Evolutionary conservation across 2,329 filamentous ascomycete species (phyloP).

Genomic region (Scedosporium minutisporum): DNA sequence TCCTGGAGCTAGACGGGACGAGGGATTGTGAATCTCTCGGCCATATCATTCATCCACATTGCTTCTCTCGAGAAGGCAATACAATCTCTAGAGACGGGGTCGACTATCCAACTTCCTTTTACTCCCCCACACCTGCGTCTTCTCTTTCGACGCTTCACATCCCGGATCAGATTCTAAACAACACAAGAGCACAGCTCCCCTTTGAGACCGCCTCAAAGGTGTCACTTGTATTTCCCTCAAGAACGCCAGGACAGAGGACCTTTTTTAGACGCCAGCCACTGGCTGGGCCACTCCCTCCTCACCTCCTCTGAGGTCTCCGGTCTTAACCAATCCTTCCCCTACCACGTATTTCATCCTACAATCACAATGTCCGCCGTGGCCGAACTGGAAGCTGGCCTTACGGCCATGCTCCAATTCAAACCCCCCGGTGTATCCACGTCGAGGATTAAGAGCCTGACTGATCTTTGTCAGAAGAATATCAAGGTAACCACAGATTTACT

Average conservation of each 20-base stretch:
- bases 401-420: constrained; percentile 85
- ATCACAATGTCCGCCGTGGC: constrained; percentile 54
- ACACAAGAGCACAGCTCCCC: too few species aligned
- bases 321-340: not conserved
- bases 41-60: not conserved
- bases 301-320: not conserved
- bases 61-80: not conserved
- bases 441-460: constrained; percentile 79
- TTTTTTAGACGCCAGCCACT: not conserved
- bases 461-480: constrained; percentile 79
- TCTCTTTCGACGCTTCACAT: too few species aligned
- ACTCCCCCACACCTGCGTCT: too few species aligned
- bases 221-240: not conserved
- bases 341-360: not conserved
- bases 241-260: not conserved
- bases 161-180: too few species aligned
- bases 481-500: constrained; percentile 51
- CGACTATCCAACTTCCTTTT: too few species aligned
- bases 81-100: not conserved
- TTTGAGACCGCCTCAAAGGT: too few species aligned
- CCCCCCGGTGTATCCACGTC: constrained; percentile 89
- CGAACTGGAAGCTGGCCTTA: constrained; percentile 82
- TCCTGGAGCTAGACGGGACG: not conserved
- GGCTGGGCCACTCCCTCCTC: not conserved
- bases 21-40: not conserved